These are phyloP conservation scores for Akanthomyces uredinophilus DNA, from an alignment of 2,329 filamentous ascomycete genomes.

Conservation along the genomic window DNA sequence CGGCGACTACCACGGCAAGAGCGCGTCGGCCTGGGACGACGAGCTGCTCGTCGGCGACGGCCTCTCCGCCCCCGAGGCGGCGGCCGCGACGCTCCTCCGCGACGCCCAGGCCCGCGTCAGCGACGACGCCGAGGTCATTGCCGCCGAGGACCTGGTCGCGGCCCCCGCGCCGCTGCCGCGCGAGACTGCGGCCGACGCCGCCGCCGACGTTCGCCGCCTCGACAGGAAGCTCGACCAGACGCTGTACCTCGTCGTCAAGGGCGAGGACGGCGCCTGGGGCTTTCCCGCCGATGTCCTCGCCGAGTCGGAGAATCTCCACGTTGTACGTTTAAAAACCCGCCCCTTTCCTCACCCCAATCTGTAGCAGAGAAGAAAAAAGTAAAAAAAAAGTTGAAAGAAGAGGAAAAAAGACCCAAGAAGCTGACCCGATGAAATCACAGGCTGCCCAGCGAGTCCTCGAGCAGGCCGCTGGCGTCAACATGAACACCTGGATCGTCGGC, in stretches of 20 bases:
- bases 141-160: conserved; percentile 54
- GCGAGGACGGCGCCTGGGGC: conserved; percentile 64
- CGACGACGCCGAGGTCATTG: conserved; percentile 55
- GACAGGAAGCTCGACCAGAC: conserved; percentile 76
- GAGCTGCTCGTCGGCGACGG: conserved; percentile 73
- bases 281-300: conserved; percentile 72
- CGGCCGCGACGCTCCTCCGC: conserved; percentile 64
- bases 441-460: conserved; percentile 74
- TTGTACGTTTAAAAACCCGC: conserved; percentile 52
- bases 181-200: conserved; percentile 71
- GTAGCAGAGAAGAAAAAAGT: neutral
- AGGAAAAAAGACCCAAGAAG: neutral
- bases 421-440: conserved; percentile 40
- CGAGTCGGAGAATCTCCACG: conserved; percentile 70
- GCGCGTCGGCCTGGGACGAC: conserved; percentile 78
- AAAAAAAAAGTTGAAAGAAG: neutral
- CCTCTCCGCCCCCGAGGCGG: conserved; percentile 57
- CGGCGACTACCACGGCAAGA: conserved; percentile 72
- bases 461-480: conserved; percentile 78
- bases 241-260: conserved; percentile 81
- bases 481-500: conserved; percentile 98
- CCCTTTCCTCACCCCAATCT: neutral
- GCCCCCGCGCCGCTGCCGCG: conserved; percentile 67
- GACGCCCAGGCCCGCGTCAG: conserved; percentile 65
- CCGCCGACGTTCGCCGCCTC: conserved; percentile 69